phyloP scores from a whole-genome alignment of 2,329 filamentous ascomycete species.

The Trichophyton simii region DNA sequence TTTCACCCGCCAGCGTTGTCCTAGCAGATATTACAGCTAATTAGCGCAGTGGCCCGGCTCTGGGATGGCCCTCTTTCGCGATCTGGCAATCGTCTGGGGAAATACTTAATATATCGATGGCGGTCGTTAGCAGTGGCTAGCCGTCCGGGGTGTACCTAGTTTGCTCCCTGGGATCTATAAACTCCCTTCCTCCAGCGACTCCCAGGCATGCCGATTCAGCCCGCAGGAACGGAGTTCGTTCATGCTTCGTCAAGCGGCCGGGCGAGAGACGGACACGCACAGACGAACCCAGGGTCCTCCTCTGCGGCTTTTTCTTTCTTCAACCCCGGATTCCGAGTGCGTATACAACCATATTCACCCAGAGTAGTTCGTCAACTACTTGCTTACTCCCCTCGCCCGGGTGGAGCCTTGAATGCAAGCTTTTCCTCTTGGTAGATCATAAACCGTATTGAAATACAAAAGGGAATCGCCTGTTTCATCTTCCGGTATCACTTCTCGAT shows the following conservation, averaged over 20 bases:
- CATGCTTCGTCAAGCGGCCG: not conserved
- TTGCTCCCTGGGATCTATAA: not conserved
- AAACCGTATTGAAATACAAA: no score
- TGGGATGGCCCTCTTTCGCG: not conserved
- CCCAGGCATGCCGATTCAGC: slow-evolving; percentile 1
- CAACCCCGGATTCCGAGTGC: not conserved
- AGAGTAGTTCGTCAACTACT: no score
- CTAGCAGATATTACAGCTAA: not conserved
- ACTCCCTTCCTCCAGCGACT: not conserved
- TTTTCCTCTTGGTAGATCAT: no score
- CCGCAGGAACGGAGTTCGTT: not conserved
- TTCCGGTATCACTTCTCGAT: not conserved
- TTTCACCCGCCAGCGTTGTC: not conserved
- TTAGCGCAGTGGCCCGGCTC: not conserved
- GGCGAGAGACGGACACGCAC: not conserved
- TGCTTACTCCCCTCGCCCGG: no score
- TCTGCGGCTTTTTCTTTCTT: not conserved
- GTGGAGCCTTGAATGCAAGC: no score
- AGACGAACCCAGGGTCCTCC: not conserved
- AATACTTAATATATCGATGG: not conserved
- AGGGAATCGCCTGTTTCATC: no score
- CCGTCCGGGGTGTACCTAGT: not conserved
- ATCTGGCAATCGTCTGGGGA: not conserved
- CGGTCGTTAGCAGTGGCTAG: no score
- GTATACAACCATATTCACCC: no score